These are phyloP conservation scores for Coniella lustricola DNA, from an alignment of 2,329 filamentous ascomycete genomes.

Conservation along the genomic window DNA sequence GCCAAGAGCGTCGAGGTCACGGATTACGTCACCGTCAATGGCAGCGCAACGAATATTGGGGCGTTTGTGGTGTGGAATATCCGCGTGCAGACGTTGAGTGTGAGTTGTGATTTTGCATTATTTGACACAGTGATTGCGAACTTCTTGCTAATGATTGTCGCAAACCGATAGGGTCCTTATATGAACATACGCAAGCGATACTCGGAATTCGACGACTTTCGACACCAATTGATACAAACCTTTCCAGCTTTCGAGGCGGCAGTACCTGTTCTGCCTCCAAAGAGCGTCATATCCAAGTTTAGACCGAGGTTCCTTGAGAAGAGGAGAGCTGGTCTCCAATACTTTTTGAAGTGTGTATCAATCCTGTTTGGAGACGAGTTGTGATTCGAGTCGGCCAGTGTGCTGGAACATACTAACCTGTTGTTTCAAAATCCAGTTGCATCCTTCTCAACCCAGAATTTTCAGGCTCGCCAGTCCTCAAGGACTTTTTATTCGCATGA, in stretches of 20 bases:
- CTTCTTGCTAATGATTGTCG: neutral
- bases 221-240: constrained; percentile 63
- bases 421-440: constrained; percentile 50
- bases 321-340: constrained; percentile 73
- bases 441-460: constrained; percentile 91
- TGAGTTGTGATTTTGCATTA: constrained; percentile 35
- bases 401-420: too few species aligned
- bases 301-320: constrained; percentile 79
- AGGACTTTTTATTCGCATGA: constrained; percentile 76
- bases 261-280: constrained; percentile 85
- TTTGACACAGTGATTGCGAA: neutral
- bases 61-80: constrained; percentile 96
- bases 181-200: constrained; percentile 68
- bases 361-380: neutral
- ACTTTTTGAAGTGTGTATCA: constrained; percentile 78
- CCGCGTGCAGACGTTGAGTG: constrained; percentile 75
- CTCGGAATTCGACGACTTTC: constrained; percentile 86
- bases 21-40: constrained; percentile 50
- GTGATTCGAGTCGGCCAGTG: too few species aligned
- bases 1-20: constrained; percentile 55
- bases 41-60: constrained; percentile 55
- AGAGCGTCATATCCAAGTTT: constrained; percentile 84
- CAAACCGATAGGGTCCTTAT: constrained; percentile 41
- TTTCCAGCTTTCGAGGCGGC: constrained; percentile 80
- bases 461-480: constrained; percentile 80